Evolutionary conservation across 2,329 filamentous ascomycete species (phyloP).

Genomic region (Pyrenophora tritici-repentis): DNA sequence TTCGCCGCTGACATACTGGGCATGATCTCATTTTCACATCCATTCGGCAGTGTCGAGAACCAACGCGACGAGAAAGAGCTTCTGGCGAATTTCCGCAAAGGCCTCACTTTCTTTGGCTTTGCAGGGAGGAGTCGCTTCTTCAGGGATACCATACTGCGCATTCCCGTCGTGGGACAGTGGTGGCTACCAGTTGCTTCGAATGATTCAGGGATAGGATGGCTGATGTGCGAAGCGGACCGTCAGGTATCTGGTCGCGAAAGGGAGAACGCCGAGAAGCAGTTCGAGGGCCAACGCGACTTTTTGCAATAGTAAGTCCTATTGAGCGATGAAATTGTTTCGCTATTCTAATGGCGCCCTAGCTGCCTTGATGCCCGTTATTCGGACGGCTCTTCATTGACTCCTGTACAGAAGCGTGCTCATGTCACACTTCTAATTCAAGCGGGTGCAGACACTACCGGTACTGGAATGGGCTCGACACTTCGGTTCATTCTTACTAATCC

Average conservation of each 20-base stretch:
- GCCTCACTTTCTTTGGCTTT: constrained; percentile 47
- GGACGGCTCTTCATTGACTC: constrained; percentile 36
- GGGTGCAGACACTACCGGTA: constrained; percentile 46
- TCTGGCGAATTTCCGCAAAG: constrained; percentile 46
- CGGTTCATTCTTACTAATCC: constrained; percentile 33
- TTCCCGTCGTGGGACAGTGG: constrained; percentile 28
- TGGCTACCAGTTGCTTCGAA: constrained; percentile 41
- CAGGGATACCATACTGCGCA: constrained; percentile 38
- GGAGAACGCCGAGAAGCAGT: constrained; percentile 24
- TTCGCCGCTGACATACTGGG: constrained; percentile 52
- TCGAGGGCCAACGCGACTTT: constrained; percentile 37
- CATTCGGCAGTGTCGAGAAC: constrained; percentile 49
- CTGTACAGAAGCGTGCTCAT: constrained; percentile 44
- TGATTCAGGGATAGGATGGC: constrained; percentile 44
- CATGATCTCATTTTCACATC: constrained; percentile 45
- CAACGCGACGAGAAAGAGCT: constrained; percentile 47
- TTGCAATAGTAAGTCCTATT: constrained; percentile 38
- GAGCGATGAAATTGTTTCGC: background rate
- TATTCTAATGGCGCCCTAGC: constrained; percentile 19
- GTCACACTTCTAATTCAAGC: constrained; percentile 47
- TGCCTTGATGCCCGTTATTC: constrained; percentile 42
- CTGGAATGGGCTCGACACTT: constrained; percentile 41
- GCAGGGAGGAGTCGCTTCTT: constrained; percentile 44
- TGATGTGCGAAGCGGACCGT: constrained; percentile 46
- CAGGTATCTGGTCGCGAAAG: constrained; percentile 40